Evolutionary conservation across 1,284 basidiomycete species (phyloP), one percentile per base, ranked within the genome.

Genomic region (Ceratorhiza oryzae-sativae): DNA sequence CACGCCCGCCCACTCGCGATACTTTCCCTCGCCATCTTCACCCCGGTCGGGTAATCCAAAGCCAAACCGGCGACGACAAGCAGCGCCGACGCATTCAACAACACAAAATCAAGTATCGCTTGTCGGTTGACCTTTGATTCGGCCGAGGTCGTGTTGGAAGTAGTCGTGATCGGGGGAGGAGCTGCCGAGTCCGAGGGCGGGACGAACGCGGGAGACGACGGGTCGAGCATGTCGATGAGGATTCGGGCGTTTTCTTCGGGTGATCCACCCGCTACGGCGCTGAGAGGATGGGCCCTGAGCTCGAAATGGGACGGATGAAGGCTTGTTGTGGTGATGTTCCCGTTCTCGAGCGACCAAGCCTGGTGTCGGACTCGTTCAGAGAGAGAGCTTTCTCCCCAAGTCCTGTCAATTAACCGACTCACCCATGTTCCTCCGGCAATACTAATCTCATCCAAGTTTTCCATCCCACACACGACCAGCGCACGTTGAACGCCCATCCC

Each of bases 371-470:
- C n/a, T n/a, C n/a, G n/a, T n/a, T n/a, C n/a, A n/a, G n/a, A n/a
- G n/a, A n/a, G n/a, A n/a, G n/a, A n/a, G n/a, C n/a, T n/a, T n/a
- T n/a, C n/a, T n/a, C 87, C 84, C 0, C 81, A 83, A 75, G 91
- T 84, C 36, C 78, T 72, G 23, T 87, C 88, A 20, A 55, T 27
- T 71, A 88, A 82, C 53, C 58, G 13, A 86, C 87, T 89, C 15
- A 88, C 91, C 82, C 88, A 87, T 9, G 95, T 97, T 18, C 90
- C 87, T 0, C 97, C 97, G 3, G 90, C 94, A 78, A 93, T 94
- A 78, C 91, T 94, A 78, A 99, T 94, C 84, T 99, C 97, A 80
- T 98, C 97, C 51, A 99, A 85, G 0, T 88, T 88, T 80, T 99
- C 97, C 58, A 87, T 87, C 1, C 97, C 97, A 77, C 96, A 98